A percentile compares a stretch with the other conserved stretches of the same genome.
Evolutionary conservation across 495 filamentous ascomycete genomes (phyloP).

Genomic region (Collariella sp.): DNA sequence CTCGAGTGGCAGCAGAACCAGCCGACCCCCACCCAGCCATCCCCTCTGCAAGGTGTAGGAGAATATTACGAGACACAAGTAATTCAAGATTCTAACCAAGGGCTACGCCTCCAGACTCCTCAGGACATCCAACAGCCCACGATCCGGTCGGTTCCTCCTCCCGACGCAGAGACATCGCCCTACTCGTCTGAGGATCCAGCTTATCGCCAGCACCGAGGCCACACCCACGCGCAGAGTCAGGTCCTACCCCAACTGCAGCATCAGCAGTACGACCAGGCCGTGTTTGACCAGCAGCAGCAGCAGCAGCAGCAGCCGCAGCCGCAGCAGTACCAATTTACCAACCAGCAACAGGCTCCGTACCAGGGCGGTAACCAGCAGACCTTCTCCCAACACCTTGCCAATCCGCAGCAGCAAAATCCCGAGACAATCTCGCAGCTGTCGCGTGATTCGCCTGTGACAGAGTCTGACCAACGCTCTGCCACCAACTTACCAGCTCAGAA

Average conservation of each 20-base stretch:
- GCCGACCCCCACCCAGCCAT: slow-evolving; percentile 26
- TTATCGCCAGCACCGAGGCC: slow-evolving; percentile 36
- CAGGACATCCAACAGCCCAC: slow-evolving; percentile 32
- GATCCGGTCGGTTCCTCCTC: slow-evolving; percentile 33
- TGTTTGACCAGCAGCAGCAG: slow-evolving; percentile 14
- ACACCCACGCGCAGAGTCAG: slow-evolving; percentile 28
- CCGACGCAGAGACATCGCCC: slow-evolving; percentile 29
- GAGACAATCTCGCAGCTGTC: slow-evolving; percentile 53
- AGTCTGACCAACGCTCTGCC: slow-evolving; percentile 34
- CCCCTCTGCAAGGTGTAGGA: slow-evolving; percentile 37
- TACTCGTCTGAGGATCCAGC: slow-evolving; percentile 35
- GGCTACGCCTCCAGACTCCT: slow-evolving; percentile 31
- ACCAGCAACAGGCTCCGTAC: slow-evolving; percentile 30
- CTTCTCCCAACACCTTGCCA: slow-evolving; percentile 32
- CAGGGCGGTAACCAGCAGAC: slow-evolving; percentile 25
- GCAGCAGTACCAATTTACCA: slow-evolving; percentile 26
- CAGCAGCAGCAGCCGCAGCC: slow-evolving; percentile 20
- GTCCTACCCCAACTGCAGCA: slow-evolving; percentile 23
- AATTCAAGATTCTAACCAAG: slow-evolving; percentile 31
- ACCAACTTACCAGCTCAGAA: slow-evolving; percentile 32
- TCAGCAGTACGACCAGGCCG: slow-evolving; percentile 28
- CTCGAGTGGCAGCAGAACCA: slow-evolving; percentile 32
- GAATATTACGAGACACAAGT: slow-evolving; percentile 33
- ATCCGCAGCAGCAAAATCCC: slow-evolving; percentile 40
- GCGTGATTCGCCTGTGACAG: slow-evolving; percentile 48